phyloP scores from a whole-genome alignment of 306 rosid species.

The Trifolium fragiferum region DNA sequence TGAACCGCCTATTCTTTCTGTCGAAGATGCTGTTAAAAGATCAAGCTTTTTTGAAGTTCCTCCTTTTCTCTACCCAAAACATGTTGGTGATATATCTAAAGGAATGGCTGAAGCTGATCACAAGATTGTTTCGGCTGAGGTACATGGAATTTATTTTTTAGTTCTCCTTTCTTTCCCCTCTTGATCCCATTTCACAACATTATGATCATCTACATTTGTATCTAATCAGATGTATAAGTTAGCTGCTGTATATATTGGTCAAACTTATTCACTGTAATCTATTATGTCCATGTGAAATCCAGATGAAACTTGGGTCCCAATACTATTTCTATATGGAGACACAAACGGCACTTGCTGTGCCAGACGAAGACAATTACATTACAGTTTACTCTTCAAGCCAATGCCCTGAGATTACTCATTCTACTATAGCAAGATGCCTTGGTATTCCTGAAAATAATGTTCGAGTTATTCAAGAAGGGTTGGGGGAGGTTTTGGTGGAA shows the following conservation, averaged over 20 bases:
- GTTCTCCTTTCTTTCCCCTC: constrained; percentile 23
- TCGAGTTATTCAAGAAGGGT: constrained; percentile 88
- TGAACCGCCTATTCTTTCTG: constrained; percentile 69
- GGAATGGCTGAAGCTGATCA: not conserved
- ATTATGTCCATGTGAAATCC: constrained; percentile 39
- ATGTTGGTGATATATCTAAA: not conserved
- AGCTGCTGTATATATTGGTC: constrained; percentile 31
- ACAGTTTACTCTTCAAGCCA: constrained; percentile 79
- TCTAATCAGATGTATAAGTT: constrained; percentile 13
- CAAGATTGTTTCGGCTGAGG: constrained; percentile 73
- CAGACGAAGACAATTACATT: constrained; percentile 95
- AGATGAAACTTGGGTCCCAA: constrained; percentile 89
- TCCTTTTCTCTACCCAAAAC: not conserved
- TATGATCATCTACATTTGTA: not conserved
- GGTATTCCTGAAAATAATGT: constrained; percentile 78
- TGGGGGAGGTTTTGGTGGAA: constrained; percentile 98
- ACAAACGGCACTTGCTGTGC: constrained; percentile 94
- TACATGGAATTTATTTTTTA: constrained; percentile 38
- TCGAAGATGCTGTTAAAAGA: constrained; percentile 77
- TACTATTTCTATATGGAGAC: constrained; percentile 96
- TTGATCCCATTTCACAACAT: constrained; percentile 15
- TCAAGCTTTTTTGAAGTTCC: not conserved
- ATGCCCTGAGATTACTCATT: constrained; percentile 63
- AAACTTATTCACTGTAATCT: not conserved
- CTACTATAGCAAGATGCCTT: constrained; percentile 74